Evolutionary conservation across 2,329 filamentous ascomycete genomes (phyloP), one percentile per base, ranked within the genome.

Genomic region (Fusarium bactridioides): DNA sequence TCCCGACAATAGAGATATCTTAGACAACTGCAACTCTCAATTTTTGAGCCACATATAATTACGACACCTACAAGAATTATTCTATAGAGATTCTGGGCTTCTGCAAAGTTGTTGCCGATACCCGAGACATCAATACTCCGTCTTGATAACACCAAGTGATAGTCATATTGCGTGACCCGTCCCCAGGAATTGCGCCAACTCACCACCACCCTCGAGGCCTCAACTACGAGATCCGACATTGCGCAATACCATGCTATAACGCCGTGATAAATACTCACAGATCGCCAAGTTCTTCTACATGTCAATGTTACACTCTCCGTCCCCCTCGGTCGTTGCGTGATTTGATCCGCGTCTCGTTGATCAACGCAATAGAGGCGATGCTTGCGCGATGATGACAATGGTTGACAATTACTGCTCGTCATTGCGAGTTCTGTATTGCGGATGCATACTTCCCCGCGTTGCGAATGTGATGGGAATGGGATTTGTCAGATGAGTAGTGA

Each of bases 181-280:
- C 76, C 76, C 76, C 9, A 56, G 76, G 31, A 33, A 77, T 77
- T 66, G 73, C 76, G 74, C 75, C 69, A 77, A 61, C 63, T 62
- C 44, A 18, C n/a, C 38, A 59, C 38, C 29, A 54, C 53, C 23
- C 51, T 38, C 43, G 10, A 57, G 29, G 21, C 18, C 41, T 41
- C 50, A 44, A 51, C 56, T 19, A 57, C 38, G 51, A 53, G 51
- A 63, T 50, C 55, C 61, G 31, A 67, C 45, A 77, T 78, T 66
- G 73, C 75, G 76, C 67, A 73, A 77, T 77, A 43, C 33, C 27
- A 44, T 15, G 7, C 44, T 29, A 41, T 31, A 15, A 53, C 40
- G 13, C 64, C 44, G 38, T 50, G n/a, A 15, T 58, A 23, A 21
- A 19, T 19, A 50, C 18, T 47, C 40, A 9, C 25, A 2, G 7